Conservation (phyloP, 495 filamentous ascomycete genomes). For the Venustampulla echinocandica region DNA sequence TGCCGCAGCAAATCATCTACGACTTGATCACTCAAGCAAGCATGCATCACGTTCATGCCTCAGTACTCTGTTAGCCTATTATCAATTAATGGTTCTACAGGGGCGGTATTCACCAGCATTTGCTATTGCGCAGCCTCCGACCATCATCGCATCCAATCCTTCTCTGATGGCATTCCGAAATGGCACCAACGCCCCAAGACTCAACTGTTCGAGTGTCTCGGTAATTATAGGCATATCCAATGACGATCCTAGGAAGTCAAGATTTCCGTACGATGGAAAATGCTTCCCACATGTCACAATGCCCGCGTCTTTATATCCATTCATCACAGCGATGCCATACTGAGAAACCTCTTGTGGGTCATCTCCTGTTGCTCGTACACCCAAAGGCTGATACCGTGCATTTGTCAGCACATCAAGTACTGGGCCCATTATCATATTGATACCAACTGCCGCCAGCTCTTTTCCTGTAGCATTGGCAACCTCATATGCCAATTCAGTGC, state of each 20-base stretch:
- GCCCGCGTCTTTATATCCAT: constrained; percentile 79
- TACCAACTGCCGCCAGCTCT: constrained; percentile 75
- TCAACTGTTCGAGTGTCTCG: constrained; percentile 80
- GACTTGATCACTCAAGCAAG: constrained; percentile 82
- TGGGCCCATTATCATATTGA: constrained; percentile 86
- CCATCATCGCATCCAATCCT: constrained; percentile 86
- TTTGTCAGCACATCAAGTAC: constrained; percentile 88
- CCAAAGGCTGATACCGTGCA: constrained; percentile 75
- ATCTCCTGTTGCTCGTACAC: constrained; percentile 74
- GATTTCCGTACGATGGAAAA: constrained; percentile 84
- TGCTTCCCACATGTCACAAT: constrained; percentile 83
- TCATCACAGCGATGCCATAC: constrained; percentile 79
- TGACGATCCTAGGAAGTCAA: constrained; percentile 82
- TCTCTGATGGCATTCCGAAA: constrained; percentile 78
- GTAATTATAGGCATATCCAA: constrained; percentile 87
- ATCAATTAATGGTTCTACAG: background rate
- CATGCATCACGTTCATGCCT: constrained; percentile 79
- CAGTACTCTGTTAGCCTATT: background rate
- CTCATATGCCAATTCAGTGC: constrained; percentile 65
- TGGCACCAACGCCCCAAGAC: constrained; percentile 71
- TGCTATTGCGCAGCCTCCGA: constrained; percentile 80
- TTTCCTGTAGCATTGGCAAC: constrained; percentile 81
- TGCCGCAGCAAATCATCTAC: constrained; percentile 75
- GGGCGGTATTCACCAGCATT: constrained; percentile 47
- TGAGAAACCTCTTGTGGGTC: constrained; percentile 85